These are phyloP conservation scores for Phycomyces blakesleeanus DNA, from an alignment of 192 early-diverging fungal species.

Conservation along the genomic window DNA sequence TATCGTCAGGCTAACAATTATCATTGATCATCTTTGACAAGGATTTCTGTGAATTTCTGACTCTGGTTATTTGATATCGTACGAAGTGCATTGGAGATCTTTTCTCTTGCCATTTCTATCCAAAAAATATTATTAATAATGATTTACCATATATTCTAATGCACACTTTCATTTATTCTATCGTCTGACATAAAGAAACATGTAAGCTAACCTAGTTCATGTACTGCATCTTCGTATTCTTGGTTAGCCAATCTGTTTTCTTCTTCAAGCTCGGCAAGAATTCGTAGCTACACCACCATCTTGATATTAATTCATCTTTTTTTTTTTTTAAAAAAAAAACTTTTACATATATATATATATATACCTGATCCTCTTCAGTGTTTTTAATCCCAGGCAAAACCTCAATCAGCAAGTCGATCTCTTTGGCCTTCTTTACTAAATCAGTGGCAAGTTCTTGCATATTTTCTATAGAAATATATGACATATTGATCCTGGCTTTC, in stretches of 20 bases:
- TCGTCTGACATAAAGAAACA: no score
- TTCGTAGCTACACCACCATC: slow-evolving; percentile 19
- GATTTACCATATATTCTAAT: no score
- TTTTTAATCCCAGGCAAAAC: slow-evolving; percentile 42
- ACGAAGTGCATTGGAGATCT: neutral
- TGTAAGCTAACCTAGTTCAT: slow-evolving; percentile 28
- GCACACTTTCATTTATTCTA: no score
- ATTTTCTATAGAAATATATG: slow-evolving; percentile 24
- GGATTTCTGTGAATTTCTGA: no score
- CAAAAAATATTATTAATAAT: no score
- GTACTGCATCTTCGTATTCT: slow-evolving; percentile 41
- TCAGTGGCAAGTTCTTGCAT: slow-evolving; percentile 48
- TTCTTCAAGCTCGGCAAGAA: slow-evolving; percentile 36
- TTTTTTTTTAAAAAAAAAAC: no score
- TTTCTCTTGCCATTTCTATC: slow-evolving; percentile 5
- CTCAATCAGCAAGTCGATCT: slow-evolving; percentile 48
- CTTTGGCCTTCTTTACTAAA: slow-evolving; percentile 49
- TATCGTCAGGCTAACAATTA: no score
- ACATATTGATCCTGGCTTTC: neutral
- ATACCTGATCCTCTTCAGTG: slow-evolving; percentile 45
- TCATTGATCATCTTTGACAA: no score
- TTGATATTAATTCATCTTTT: no score
- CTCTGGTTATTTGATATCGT: no score
- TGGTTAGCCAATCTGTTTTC: slow-evolving; percentile 40
- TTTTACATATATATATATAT: no score